phyloP scores from a whole-genome alignment of 2,329 filamentous ascomycete genomes.

The Fonsecaea multimorphosa region DNA sequence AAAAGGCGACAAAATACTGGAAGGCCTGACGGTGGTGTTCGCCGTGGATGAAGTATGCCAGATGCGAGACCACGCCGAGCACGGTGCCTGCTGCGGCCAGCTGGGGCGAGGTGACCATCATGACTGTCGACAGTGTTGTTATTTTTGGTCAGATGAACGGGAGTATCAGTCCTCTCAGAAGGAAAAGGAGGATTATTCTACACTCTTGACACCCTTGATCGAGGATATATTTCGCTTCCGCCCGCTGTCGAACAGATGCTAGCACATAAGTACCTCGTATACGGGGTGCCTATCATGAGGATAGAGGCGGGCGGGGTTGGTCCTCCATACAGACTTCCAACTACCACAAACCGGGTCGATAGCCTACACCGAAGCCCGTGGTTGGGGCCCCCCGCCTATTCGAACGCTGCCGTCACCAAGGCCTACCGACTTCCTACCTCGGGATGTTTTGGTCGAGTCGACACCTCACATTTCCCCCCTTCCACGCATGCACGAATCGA shows the following conservation, averaged over 20 bases:
- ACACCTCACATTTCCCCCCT: not conserved
- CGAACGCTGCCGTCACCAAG: not conserved
- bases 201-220: too few relatives aligned
- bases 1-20: constrained; percentile 4
- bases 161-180: not conserved
- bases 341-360: too few relatives aligned
- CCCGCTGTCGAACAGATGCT: too few relatives aligned
- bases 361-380: too few relatives aligned
- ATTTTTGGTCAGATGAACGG: too few relatives aligned
- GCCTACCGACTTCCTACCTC: not conserved
- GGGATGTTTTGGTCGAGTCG: not conserved
- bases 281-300: not conserved
- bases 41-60: constrained; percentile 19
- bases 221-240: too few relatives aligned
- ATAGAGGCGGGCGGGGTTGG: not conserved
- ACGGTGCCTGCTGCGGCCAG: constrained; percentile 2
- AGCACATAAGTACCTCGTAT: too few relatives aligned
- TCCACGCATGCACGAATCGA: too few relatives aligned
- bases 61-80: constrained; percentile 13
- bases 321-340: not conserved
- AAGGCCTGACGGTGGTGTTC: constrained; percentile 22
- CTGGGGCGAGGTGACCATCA: not conserved
- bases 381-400: not conserved
- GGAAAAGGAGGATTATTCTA: too few relatives aligned
- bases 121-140: not conserved